phyloP scores from a whole-genome alignment of 306 rosid species.

The Neltuma alba region DNA sequence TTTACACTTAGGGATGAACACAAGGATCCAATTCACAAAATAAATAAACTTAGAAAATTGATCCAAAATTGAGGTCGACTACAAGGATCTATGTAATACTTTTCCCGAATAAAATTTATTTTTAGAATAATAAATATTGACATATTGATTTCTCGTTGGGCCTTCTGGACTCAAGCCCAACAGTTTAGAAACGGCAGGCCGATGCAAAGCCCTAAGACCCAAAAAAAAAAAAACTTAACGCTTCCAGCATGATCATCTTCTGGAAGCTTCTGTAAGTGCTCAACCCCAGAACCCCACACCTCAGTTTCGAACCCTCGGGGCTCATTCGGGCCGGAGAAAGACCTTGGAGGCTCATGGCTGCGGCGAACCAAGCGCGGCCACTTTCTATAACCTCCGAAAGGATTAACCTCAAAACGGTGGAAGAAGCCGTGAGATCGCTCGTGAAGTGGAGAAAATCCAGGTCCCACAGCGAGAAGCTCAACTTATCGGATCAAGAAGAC shows the following conservation, averaged over 20 bases:
- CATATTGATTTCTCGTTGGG: not conserved
- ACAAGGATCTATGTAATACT: too few species aligned
- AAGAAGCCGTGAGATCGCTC: constrained; percentile 62
- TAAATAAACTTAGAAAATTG: too few species aligned
- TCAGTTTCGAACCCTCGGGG: not conserved
- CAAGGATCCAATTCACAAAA: too few species aligned
- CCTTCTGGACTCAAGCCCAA: not conserved
- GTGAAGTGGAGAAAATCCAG: constrained; percentile 64
- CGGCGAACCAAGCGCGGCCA: constrained; percentile 7
- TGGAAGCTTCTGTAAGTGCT: not conserved
- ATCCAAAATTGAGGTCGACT: too few species aligned
- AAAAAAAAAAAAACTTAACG: too few species aligned
- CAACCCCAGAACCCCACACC: not conserved
- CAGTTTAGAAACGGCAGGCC: not conserved
- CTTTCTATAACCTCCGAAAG: constrained; percentile 24
- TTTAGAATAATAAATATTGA: not conserved
- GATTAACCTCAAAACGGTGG: constrained; percentile 35
- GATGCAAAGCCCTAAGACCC: not conserved
- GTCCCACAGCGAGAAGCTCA: constrained; percentile 46
- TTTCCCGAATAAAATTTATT: too few species aligned
- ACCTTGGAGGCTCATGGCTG: constrained; percentile 24
- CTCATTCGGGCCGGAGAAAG: not conserved
- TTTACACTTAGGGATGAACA: too few species aligned
- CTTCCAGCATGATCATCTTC: not conserved
- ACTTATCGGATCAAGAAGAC: constrained; percentile 55